Evolutionary conservation across 1,139 yeast species (phyloP).

Genomic region (Kurtzmaniella quercitrusa): DNA sequence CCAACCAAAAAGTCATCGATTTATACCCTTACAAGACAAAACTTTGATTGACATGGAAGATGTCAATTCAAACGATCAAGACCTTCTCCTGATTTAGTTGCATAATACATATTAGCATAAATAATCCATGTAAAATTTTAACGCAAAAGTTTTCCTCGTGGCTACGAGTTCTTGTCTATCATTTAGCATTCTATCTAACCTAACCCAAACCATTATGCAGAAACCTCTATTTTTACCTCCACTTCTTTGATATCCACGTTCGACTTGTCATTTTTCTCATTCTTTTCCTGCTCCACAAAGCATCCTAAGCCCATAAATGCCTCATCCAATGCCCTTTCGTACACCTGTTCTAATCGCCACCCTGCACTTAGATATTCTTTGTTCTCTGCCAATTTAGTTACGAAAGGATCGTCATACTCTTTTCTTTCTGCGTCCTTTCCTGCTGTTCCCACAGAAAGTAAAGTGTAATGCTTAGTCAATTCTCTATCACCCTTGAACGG

Average conservation of each 20-base stretch:
- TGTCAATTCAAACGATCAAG: background rate
- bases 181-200: background rate
- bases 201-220: background rate
- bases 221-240: background rate
- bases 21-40: background rate
- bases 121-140: background rate
- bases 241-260: background rate
- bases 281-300: slow-evolving; percentile 57
- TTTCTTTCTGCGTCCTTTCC: slow-evolving; percentile 46
- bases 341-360: slow-evolving; percentile 66
- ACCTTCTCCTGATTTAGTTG: background rate
- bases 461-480: slow-evolving; percentile 31
- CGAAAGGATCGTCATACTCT: slow-evolving; percentile 39
- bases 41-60: background rate
- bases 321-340: slow-evolving; percentile 74
- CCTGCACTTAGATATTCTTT: slow-evolving; percentile 83
- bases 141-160: no score
- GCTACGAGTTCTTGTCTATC: background rate
- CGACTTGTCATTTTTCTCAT: background rate
- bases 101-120: background rate
- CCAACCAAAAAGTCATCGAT: background rate
- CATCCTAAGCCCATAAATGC: slow-evolving; percentile 91
- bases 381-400: slow-evolving; percentile 55
- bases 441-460: slow-evolving; percentile 27
- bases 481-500: slow-evolving; percentile 93